Conservation (phyloP, 1,284 basidiomycete genomes). For the Golubevia sp. region DNA sequence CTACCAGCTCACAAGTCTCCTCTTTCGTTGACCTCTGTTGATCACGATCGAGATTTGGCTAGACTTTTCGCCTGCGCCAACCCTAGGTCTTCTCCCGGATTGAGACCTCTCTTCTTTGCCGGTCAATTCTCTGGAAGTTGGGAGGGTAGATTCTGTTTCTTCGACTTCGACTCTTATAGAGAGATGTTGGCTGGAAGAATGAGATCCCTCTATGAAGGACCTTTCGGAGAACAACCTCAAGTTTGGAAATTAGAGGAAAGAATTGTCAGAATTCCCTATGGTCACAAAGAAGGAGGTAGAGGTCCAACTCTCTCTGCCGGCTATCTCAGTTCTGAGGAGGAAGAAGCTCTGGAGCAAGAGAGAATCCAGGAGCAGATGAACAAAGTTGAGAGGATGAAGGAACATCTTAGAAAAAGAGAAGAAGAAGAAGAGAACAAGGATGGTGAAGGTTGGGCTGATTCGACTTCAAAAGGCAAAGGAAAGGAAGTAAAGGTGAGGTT, state of each 20-base stretch:
- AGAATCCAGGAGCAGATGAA: not conserved
- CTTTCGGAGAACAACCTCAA: constrained; percentile 67
- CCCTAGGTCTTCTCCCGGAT: constrained; percentile 61
- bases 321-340: constrained; percentile 1
- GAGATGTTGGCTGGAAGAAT: constrained; percentile 65
- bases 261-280: constrained; percentile 51
- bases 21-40: constrained; percentile 20
- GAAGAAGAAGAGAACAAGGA: no score
- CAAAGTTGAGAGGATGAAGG: no score
- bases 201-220: constrained; percentile 64
- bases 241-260: constrained; percentile 67
- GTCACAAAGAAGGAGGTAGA: not conserved
- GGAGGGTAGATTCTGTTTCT: constrained; percentile 67
- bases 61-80: constrained; percentile 46
- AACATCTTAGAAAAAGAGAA: no score
- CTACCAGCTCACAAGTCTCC: no score
- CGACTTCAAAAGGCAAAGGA: no score
- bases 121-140: constrained; percentile 65
- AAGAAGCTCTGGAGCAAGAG: not conserved
- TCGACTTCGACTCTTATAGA: constrained; percentile 67
- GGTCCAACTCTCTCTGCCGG: constrained; percentile 26
- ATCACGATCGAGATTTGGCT: constrained; percentile 40
- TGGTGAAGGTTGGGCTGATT: no score
- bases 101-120: constrained; percentile 62
- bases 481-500: no score